These are phyloP conservation scores for Myxozyma monticola DNA, from an alignment of 805 yeast species.

Conservation along the genomic window DNA sequence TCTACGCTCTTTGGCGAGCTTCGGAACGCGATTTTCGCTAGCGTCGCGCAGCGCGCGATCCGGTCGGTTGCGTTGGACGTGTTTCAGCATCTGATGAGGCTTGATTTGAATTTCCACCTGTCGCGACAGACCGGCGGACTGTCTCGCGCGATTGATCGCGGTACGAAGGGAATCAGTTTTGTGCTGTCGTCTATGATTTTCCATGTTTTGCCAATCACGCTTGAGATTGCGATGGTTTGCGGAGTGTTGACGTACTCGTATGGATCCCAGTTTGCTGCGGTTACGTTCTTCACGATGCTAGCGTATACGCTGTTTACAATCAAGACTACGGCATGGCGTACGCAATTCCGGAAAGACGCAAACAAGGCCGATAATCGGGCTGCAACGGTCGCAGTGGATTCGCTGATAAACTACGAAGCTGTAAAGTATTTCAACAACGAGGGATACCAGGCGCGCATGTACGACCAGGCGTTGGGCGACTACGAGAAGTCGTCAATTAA, in stretches of 20 bases:
- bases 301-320: constrained; percentile 86
- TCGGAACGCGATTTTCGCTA: constrained; percentile 92
- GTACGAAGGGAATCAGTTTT: constrained; percentile 94
- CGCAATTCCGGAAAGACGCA: constrained; percentile 83
- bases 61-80: constrained; percentile 86
- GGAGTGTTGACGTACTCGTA: constrained; percentile 92
- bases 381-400: constrained; percentile 92
- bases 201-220: constrained; percentile 88
- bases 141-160: constrained; percentile 94
- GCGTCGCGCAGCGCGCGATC: constrained; percentile 93
- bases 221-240: constrained; percentile 90
- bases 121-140: constrained; percentile 93
- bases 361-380: constrained; percentile 93
- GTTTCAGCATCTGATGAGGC: constrained; percentile 73
- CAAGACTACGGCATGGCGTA: constrained; percentile 93
- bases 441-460: constrained; percentile 70
- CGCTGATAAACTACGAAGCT: constrained; percentile 89
- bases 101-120: constrained; percentile 88
- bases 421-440: constrained; percentile 96
- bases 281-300: constrained; percentile 84
- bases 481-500: constrained; percentile 72
- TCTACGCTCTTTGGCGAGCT: constrained; percentile 92
- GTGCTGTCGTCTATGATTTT: constrained; percentile 96
- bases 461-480: constrained; percentile 67
- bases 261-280: constrained; percentile 84